Evolutionary conservation across 805 yeast species (phyloP), one percentile per base, ranked within the genome.

Genomic region (Suhomyces kilbournensis): DNA sequence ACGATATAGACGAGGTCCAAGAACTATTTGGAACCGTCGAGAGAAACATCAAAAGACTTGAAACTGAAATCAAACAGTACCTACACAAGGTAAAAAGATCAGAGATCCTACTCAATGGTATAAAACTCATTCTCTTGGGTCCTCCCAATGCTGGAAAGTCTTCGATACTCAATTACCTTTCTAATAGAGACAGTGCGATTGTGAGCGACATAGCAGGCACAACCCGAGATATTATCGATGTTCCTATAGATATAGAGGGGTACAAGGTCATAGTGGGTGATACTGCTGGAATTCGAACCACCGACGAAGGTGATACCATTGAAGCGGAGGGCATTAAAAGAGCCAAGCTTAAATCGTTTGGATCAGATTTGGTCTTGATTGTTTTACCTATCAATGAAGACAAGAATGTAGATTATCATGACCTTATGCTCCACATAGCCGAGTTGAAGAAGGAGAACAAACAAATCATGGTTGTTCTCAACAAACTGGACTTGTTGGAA

Each of bases 81-180:
- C 59, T 83, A 22, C 46, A 56, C 1, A 81, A 75, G 60, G 80
- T 85, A 4, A 73, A 74, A 39, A 70, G 82, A 50, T 80, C 90
- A 0, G 88, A 84, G 57, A 71, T 92, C 1, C 66, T 93, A 14
- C 67, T 85, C 40, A 75, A 79, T 22, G 99, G 99, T 1, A 83
- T 93, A 26, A 82, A 81, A 52, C 61, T 92, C 23, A 83, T 86
- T 0, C 71, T 94, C 8, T 57, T 92, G 12, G 99, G 99, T 0
- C 94, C 96, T 6, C 97, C 99, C 1, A 94, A 94, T 67, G 97
- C 97, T 1, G 99, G 99, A 0, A 94, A 94, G 65, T 91, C 97
- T 3, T 89, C 97, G 1, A 69, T 94, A 9, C 68, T 94, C 48
- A 94, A 94, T 62, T 63, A 71, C n/a, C 67, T 94, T 7, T 90